A percentile compares a stretch with the other conserved stretches of the same genome.
phyloP scores from a whole-genome alignment of 2,329 filamentous ascomycete genomes.

The Xylariales sp. region DNA sequence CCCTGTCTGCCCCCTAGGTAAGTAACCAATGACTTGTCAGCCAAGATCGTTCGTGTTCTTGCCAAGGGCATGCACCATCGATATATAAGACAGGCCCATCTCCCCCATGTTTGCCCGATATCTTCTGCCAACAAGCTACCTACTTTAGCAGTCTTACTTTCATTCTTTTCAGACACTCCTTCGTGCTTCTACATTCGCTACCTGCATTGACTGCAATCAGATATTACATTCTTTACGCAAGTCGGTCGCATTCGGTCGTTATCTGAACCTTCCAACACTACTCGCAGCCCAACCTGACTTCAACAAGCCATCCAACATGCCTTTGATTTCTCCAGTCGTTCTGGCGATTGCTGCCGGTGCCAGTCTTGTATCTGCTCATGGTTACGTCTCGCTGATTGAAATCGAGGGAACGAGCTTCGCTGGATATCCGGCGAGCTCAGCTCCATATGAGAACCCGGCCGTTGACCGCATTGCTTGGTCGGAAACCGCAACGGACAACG shows the following conservation, averaged over 20 bases:
- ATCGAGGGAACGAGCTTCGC: constrained; percentile 16
- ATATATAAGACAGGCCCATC: background rate
- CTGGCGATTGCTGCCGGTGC: constrained; percentile 16
- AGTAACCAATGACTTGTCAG: no score
- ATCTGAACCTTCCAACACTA: background rate
- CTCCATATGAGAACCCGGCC: constrained; percentile 17
- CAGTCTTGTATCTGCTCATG: constrained; percentile 24
- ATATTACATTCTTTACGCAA: constrained; percentile 12
- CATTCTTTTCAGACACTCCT: constrained; percentile 12
- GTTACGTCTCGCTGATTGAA: constrained; percentile 23
- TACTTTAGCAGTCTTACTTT: constrained; percentile 10
- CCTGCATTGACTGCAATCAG: constrained; percentile 13
- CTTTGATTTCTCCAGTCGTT: constrained; percentile 8
- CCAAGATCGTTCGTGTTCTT: background rate
- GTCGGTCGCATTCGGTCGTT: constrained; percentile 3
- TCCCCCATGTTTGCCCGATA: background rate
- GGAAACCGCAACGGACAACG: constrained; percentile 28
- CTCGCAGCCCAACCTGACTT: constrained; percentile 9
- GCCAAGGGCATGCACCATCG: background rate
- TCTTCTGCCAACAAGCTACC: background rate
- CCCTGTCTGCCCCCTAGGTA: no score
- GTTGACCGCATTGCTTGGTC: constrained; percentile 25
- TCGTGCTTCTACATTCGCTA: constrained; percentile 13
- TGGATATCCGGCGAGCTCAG: constrained; percentile 15
- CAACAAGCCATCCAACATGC: constrained; percentile 7